These are phyloP conservation scores for Boechera stricta DNA, from an alignment of 345 rosid species.

Conservation along the genomic window DNA sequence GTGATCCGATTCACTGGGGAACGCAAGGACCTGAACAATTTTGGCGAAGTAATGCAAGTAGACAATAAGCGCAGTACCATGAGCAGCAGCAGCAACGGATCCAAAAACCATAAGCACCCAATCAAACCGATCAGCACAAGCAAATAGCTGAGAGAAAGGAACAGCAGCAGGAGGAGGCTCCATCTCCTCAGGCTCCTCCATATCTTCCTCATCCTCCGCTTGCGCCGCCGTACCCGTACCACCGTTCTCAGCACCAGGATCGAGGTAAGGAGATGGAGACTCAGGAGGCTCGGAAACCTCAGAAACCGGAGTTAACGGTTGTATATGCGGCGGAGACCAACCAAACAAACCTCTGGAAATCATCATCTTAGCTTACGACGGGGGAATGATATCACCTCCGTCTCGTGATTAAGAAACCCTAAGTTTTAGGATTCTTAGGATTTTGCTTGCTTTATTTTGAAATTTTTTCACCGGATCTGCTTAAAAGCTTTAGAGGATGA, in stretches of 20 bases:
- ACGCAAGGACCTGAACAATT: conserved; percentile 66
- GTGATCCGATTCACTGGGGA: conserved; percentile 21
- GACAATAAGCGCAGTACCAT: conserved; percentile 91
- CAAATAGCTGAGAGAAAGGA: conserved; percentile 82
- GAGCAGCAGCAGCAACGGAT: conserved; percentile 95
- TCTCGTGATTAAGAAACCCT: conserved; percentile 43
- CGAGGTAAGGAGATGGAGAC: conserved; percentile 94
- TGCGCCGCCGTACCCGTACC: conserved; percentile 61
- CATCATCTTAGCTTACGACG: conserved; percentile 61
- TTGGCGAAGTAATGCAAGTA: conserved; percentile 97
- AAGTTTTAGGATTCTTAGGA: background rate
- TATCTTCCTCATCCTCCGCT: conserved; percentile 80
- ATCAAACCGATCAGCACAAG: conserved; percentile 88
- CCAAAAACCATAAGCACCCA: conserved; percentile 93
- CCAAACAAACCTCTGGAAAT: conserved; percentile 94
- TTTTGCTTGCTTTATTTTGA: conserved; percentile 13
- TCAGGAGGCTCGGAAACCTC: conserved; percentile 99
- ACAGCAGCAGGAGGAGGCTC: conserved; percentile 99
- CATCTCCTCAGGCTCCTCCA: conserved; percentile 84
- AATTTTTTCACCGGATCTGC: conserved; percentile 59
- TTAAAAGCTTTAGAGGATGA: conserved; percentile 43
- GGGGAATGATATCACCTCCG: conserved; percentile 34
- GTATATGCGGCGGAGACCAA: conserved; percentile 99
- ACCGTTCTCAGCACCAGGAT: conserved; percentile 70
- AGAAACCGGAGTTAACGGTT: conserved; percentile 95